phyloP scores from a whole-genome alignment of 108 stramenopile genomes.

The Nitzschia putrida region DNA sequence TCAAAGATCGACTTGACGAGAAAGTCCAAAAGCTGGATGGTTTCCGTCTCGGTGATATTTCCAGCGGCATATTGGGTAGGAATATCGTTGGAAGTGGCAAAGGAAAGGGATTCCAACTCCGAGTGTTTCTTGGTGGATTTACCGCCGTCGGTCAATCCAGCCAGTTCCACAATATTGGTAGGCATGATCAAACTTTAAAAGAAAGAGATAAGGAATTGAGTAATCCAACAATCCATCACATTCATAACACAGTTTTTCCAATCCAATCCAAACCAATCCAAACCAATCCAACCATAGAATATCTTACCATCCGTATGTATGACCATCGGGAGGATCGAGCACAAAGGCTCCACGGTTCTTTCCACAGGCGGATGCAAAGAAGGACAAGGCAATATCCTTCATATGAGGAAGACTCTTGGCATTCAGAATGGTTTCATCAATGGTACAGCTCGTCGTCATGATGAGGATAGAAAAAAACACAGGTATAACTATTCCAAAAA shows the following conservation, averaged over 20 bases:
- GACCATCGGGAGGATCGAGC: conserved; percentile 72
- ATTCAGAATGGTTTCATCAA: conserved; percentile 64
- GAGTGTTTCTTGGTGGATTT: background rate
- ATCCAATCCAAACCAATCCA: no score
- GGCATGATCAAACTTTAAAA: conserved; percentile 45
- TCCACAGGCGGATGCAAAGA: conserved; percentile 84
- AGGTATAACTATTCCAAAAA: no score
- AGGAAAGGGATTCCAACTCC: background rate
- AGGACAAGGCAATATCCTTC: conserved; percentile 66
- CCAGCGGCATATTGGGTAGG: conserved; percentile 35
- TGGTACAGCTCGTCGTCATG: conserved; percentile 29
- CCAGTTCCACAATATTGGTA: conserved; percentile 32
- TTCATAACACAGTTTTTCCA: no score
- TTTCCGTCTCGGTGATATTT: conserved; percentile 54
- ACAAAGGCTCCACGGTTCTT: conserved; percentile 90
- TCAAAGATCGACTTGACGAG: conserved; percentile 54
- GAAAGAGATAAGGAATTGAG: no score
- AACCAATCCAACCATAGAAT: background rate
- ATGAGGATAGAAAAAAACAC: no score
- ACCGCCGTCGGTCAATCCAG: conserved; percentile 18
- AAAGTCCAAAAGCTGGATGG: conserved; percentile 54
- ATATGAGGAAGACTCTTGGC: conserved; percentile 52
- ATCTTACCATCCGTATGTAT: conserved; percentile 34
- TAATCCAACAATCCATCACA: background rate
- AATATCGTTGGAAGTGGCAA: conserved; percentile 51